Percentiles rank a stretch among this genome's conserved stretches.
Evolutionary conservation across 345 rosid genomes (phyloP).

Genomic region (Barbarea vulgaris): DNA sequence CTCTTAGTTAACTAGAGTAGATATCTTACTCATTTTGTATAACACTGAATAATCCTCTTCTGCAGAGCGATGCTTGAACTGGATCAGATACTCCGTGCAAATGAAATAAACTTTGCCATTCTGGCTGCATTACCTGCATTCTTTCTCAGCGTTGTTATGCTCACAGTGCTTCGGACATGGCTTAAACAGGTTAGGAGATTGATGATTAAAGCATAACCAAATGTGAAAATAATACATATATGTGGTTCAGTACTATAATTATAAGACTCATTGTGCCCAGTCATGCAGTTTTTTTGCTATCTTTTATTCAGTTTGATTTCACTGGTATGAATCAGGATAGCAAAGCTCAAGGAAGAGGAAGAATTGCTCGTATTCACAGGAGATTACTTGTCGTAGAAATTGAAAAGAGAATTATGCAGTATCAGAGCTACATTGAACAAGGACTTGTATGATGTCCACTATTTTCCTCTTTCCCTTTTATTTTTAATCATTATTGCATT

Average conservation of each 20-base stretch:
- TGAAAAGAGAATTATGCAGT: constrained; percentile 79
- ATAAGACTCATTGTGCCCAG: constrained; percentile 7
- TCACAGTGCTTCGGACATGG: constrained; percentile 73
- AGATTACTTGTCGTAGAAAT: constrained; percentile 81
- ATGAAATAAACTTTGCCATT: constrained; percentile 93
- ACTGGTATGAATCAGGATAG: constrained; percentile 60
- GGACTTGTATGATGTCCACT: constrained; percentile 63
- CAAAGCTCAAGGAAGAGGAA: constrained; percentile 92
- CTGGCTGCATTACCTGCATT: constrained; percentile 98
- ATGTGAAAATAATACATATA: constrained; percentile 8
- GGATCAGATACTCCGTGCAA: constrained; percentile 93
- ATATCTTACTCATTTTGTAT: constrained; percentile 17
- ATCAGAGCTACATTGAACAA: constrained; percentile 72
- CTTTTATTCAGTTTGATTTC: constrained; percentile 8
- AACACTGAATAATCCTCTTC: constrained; percentile 23
- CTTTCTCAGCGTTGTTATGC: constrained; percentile 65
- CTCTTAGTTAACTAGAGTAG: constrained; percentile 15
- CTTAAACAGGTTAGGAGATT: constrained; percentile 57
- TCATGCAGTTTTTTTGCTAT: constrained; percentile 10
- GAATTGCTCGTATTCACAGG: constrained; percentile 76
- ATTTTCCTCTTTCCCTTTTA: background rate
- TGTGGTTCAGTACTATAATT: constrained; percentile 20
- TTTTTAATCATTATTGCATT: background rate
- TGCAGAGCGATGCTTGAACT: constrained; percentile 97
- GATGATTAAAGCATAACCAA: constrained; percentile 10